These are phyloP conservation scores for Mycosarcoma mackinlayi DNA, from an alignment of 1,284 basidiomycete species.

Conservation along the genomic window DNA sequence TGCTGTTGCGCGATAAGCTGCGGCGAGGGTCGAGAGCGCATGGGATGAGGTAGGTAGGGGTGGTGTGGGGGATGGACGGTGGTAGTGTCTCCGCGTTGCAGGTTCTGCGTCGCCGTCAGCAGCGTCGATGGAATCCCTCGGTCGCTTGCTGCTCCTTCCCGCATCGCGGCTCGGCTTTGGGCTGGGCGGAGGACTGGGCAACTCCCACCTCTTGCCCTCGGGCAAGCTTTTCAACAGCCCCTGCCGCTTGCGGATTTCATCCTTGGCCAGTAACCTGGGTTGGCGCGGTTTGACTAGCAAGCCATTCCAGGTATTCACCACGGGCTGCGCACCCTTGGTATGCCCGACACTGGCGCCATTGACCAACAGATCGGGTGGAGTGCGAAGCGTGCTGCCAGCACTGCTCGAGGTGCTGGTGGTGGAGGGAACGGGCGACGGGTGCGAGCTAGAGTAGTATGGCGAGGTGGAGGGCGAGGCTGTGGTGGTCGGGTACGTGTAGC, in stretches of 20 bases:
- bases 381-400: slow-evolving; percentile 31
- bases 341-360: slow-evolving; percentile 34
- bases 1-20: slow-evolving; percentile 47
- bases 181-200: slow-evolving; percentile 35
- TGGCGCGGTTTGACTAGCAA: slow-evolving; percentile 12
- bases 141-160: not conserved
- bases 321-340: not conserved
- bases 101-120: not conserved
- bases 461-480: slow-evolving; percentile 17
- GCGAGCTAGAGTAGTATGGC: slow-evolving; percentile 30
- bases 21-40: slow-evolving; percentile 11
- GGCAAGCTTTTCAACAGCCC: slow-evolving; percentile 8
- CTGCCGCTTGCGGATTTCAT: slow-evolving; percentile 27
- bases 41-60: too few species aligned
- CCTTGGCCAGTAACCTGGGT: not conserved
- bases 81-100: not conserved
- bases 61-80: not conserved
- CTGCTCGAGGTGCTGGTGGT: slow-evolving; percentile 4
- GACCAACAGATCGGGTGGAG: slow-evolving; percentile 55
- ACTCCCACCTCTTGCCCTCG: not conserved
- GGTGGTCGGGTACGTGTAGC: slow-evolving; percentile 1
- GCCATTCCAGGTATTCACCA: slow-evolving; percentile 39
- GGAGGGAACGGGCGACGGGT: slow-evolving; percentile 22
- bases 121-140: not conserved
- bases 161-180: not conserved